Conservation (phyloP, 306 rosid species). For the Canavalia ensiformis region DNA sequence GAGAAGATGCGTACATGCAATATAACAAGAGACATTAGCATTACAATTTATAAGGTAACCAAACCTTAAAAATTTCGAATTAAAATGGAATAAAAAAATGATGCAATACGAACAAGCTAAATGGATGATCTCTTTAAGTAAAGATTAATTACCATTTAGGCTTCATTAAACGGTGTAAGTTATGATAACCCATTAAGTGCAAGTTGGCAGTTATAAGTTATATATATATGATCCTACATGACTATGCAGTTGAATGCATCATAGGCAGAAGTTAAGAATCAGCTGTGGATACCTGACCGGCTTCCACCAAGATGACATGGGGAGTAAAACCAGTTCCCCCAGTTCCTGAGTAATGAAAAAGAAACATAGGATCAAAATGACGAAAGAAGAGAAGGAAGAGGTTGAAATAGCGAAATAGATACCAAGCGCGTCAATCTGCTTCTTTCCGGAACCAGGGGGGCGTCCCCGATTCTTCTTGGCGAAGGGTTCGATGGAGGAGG, state of each 20-base stretch:
- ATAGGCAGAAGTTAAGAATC: too few species aligned
- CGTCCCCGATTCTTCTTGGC: constrained; percentile 79
- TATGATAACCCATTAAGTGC: background rate
- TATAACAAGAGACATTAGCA: background rate
- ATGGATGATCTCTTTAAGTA: background rate
- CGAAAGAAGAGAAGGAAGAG: background rate
- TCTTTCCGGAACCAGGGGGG: constrained; percentile 84
- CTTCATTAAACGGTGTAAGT: background rate
- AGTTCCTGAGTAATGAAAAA: constrained; percentile 53
- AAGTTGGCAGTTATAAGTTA: too few species aligned
- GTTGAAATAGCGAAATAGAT: background rate
- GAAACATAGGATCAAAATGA: background rate
- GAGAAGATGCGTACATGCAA: too few species aligned
- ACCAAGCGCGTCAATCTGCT: constrained; percentile 75
- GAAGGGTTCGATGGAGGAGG: constrained; percentile 62
- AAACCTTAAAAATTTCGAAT: background rate
- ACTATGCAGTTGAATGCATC: too few species aligned
- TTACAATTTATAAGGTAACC: background rate
- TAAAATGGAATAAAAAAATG: too few species aligned
- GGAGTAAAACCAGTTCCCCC: constrained; percentile 74
- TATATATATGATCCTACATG: too few species aligned
- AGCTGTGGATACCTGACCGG: constrained; percentile 70
- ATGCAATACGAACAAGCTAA: background rate
- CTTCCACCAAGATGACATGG: constrained; percentile 72
- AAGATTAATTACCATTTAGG: background rate